Evolutionary conservation across 345 rosid genomes (phyloP).

Genomic region (Lepidium aucheri): DNA sequence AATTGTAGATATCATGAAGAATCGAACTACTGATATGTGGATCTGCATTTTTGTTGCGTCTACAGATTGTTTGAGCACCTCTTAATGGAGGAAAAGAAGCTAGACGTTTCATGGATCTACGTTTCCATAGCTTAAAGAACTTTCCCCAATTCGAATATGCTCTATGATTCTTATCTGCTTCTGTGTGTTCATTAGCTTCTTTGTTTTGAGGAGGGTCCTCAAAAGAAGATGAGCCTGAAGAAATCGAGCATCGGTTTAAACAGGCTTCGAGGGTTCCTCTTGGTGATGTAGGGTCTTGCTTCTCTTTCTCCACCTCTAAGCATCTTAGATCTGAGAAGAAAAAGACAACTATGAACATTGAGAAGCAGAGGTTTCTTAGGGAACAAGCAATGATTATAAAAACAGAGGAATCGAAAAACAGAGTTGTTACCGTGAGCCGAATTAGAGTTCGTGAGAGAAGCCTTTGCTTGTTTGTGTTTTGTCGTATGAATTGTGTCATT

Average conservation of each 20-base stretch:
- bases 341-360: neutral
- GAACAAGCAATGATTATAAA: neutral
- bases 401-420: neutral
- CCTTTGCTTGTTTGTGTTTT: constrained; percentile 26
- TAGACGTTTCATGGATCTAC: constrained; percentile 42
- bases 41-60: constrained; percentile 33
- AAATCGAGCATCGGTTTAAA: constrained; percentile 17
- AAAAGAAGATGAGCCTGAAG: constrained; percentile 6
- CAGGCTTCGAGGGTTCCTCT: constrained; percentile 64
- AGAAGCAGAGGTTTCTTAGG: constrained; percentile 8
- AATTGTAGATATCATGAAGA: constrained; percentile 47
- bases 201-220: constrained; percentile 9
- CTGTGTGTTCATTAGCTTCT: constrained; percentile 11
- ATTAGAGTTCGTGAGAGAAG: constrained; percentile 33
- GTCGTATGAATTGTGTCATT: constrained; percentile 12
- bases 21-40: constrained; percentile 29
- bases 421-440: constrained; percentile 51
- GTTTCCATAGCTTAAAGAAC: constrained; percentile 64
- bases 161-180: constrained; percentile 24
- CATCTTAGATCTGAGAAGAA: constrained; percentile 40
- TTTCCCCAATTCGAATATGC: constrained; percentile 53
- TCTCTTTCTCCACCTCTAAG: constrained; percentile 36
- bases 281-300: constrained; percentile 45
- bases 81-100: constrained; percentile 39
- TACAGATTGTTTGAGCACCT: constrained; percentile 26